phyloP scores from a whole-genome alignment of 2,329 filamentous ascomycete species.

The Cadophora gregata region DNA sequence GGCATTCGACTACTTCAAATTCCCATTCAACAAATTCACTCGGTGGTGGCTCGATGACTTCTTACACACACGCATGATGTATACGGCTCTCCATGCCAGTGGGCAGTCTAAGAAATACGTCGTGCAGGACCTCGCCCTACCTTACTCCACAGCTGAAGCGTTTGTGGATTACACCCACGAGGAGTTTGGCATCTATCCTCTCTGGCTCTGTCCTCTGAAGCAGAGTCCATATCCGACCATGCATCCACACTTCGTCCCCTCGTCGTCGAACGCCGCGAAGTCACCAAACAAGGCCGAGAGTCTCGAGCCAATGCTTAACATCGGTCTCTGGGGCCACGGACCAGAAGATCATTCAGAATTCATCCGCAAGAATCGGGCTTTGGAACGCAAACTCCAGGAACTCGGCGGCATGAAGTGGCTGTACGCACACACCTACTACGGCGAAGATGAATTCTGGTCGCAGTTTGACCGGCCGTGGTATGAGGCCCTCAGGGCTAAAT shows the following conservation, averaged over 20 bases:
- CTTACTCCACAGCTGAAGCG: constrained; percentile 54
- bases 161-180: constrained; percentile 60
- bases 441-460: constrained; percentile 72
- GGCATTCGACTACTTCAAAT: constrained; percentile 65
- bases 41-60: constrained; percentile 65
- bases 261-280: background rate
- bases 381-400: constrained; percentile 72
- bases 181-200: constrained; percentile 55
- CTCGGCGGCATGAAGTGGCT: constrained; percentile 85
- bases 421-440: constrained; percentile 86
- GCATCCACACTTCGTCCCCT: constrained; percentile 40
- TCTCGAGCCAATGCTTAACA: constrained; percentile 59
- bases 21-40: constrained; percentile 64
- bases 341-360: constrained; percentile 63
- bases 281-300: constrained; percentile 19
- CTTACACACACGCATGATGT: constrained; percentile 66
- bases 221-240: constrained; percentile 43
- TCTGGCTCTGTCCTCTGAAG: constrained; percentile 63
- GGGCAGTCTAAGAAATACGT: constrained; percentile 61
- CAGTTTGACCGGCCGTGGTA: constrained; percentile 68
- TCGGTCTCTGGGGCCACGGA: constrained; percentile 87
- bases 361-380: constrained; percentile 69
- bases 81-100: constrained; percentile 65
- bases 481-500: constrained; percentile 65
- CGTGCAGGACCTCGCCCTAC: constrained; percentile 67